Evolutionary conservation across 331 rosid genomes (phyloP), one percentile per base, ranked within the genome.

Genomic region (Pyracantha coccinea): DNA sequence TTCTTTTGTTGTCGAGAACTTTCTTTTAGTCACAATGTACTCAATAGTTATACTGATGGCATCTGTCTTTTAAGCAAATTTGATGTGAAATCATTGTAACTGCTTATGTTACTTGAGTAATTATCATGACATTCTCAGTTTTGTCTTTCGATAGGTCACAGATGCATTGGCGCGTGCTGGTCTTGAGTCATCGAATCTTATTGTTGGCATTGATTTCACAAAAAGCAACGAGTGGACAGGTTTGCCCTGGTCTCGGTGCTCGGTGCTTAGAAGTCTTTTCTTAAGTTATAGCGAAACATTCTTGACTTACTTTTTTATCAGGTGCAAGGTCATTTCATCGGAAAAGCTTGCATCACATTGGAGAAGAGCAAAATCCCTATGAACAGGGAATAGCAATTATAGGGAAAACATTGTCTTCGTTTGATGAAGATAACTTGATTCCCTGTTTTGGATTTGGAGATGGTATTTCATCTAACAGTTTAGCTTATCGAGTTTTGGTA

Each of bases 181-280:
- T 44, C 76, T 95, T 10, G 98, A 95, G 87, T 95, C 98, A 21
- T 90, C 98, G 15, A 95, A 95, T 86, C 93, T 95, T 54, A 88
- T 95, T 74, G 97, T 95, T 25, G 99, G 99, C 61, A 89, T 95
- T 75, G 99, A 95, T 81, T 95, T 92, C 83, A 95, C 99, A 12
- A 92, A 95, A 89, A 95, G 99, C 90, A 95, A 95, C 75, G 99
- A 95, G 79, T 94, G 99, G 99, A 94, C 99, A 89, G 99, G 98
- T 93, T 78, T 74, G 79, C 67, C 76, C 75, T 81, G 68, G 16
- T 70, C 58, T 77, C 11, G 58, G 60, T 73, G 33, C 58, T 77
- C 11, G 58, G 60, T 73, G 33, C 68, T 21, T 24, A 27, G 9
- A 25, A 33, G 29, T 72, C 60, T 57, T 74, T 44, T 70, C 62